These are phyloP conservation scores for Mycena belliarum DNA, from an alignment of 768 basidiomycete species.

Conservation along the genomic window DNA sequence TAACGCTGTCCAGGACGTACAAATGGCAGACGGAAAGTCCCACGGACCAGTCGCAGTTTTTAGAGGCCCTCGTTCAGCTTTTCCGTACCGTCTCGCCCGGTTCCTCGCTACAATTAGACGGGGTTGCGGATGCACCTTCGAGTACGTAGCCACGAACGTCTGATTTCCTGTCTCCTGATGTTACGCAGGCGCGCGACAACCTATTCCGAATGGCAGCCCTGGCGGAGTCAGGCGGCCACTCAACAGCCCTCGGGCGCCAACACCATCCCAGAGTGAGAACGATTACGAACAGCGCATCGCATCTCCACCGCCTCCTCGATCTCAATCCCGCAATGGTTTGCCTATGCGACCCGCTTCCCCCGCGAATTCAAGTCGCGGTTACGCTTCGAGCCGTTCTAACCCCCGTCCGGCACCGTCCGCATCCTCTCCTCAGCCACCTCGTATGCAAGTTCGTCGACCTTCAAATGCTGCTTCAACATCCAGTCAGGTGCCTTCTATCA, in stretches of 20 bases:
- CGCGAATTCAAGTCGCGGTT: slow-evolving; percentile 28
- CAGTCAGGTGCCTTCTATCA: slow-evolving; percentile 31
- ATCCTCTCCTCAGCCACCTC: slow-evolving; percentile 33
- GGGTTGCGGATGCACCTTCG: slow-evolving; percentile 43
- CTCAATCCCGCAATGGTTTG: slow-evolving; percentile 28
- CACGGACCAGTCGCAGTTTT: slow-evolving; percentile 71
- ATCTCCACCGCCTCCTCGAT: slow-evolving; percentile 21
- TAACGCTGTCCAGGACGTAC: slow-evolving; percentile 89
- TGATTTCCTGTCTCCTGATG: not conserved
- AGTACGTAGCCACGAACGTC: slow-evolving; percentile 29
- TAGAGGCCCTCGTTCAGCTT: slow-evolving; percentile 64
- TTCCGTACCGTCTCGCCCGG: slow-evolving; percentile 52
- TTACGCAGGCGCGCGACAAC: slow-evolving; percentile 17
- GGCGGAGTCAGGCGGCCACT: slow-evolving; percentile 20
- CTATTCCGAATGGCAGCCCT: slow-evolving; percentile 25
- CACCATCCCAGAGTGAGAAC: slow-evolving; percentile 27
- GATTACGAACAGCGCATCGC: slow-evolving; percentile 28
- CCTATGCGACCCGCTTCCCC: slow-evolving; percentile 46
- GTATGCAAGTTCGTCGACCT: slow-evolving; percentile 40
- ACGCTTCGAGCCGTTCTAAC: slow-evolving; percentile 12
- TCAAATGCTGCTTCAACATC: slow-evolving; percentile 46
- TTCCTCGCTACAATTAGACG: slow-evolving; percentile 55
- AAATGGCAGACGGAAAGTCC: slow-evolving; percentile 83
- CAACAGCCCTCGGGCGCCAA: slow-evolving; percentile 22
- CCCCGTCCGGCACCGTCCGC: slow-evolving; percentile 29